These are phyloP conservation scores for Inga oerstediana DNA, from an alignment of 306 rosid species.

Conservation along the genomic window DNA sequence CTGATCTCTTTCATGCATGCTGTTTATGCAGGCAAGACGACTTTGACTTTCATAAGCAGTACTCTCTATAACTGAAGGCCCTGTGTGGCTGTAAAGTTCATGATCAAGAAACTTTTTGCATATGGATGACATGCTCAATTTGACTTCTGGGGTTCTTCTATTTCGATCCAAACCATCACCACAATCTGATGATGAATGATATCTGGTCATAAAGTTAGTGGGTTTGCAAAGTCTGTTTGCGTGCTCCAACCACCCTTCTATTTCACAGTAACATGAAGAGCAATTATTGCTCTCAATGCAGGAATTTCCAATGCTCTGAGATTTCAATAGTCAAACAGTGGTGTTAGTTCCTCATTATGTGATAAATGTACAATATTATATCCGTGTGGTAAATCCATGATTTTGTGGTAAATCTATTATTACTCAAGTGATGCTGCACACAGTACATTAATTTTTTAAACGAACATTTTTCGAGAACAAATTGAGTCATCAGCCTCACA, in stretches of 20 bases:
- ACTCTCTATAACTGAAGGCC: constrained; percentile 45
- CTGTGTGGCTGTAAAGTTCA: constrained; percentile 33
- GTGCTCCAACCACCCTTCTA: constrained; percentile 57
- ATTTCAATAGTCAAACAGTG: constrained; percentile 2
- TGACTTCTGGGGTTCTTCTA: constrained; percentile 9
- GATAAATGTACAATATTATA: not conserved
- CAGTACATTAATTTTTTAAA: not conserved
- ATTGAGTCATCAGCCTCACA: not conserved
- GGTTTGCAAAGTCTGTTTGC: constrained; percentile 38
- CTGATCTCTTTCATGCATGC: constrained; percentile 26
- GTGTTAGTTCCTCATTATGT: not conserved
- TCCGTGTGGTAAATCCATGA: not conserved
- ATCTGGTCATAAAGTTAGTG: constrained; percentile 27
- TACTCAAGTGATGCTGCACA: not conserved
- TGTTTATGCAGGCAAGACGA: constrained; percentile 28
- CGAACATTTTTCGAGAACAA: not conserved
- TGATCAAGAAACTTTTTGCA: constrained; percentile 10
- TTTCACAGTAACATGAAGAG: constrained; percentile 37
- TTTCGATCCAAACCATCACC: not conserved
- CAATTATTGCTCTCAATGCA: constrained; percentile 22
- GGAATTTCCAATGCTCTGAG: constrained; percentile 36
- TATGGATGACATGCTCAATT: constrained; percentile 35
- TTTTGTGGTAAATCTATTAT: not conserved
- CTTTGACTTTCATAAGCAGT: constrained; percentile 41
- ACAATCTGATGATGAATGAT: constrained; percentile 1